Evolutionary conservation across 2,329 filamentous ascomycete genomes (phyloP), one percentile per base, ranked within the genome.

Genomic region (Colletotrichum lentis): DNA sequence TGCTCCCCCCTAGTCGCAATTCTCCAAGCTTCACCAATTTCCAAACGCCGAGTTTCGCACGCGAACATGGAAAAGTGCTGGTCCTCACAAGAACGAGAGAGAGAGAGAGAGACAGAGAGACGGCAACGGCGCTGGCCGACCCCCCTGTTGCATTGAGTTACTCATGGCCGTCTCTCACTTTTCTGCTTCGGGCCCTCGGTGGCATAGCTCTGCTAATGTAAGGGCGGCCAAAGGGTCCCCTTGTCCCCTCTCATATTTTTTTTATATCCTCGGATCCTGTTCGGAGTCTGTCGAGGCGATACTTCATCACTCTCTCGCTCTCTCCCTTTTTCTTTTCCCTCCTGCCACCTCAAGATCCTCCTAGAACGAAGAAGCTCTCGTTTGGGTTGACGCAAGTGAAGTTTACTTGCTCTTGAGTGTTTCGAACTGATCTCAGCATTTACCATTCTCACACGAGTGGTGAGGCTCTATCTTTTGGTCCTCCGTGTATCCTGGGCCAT

Each of bases 21-120:
- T 65, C 56, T 60, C 49, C 62, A 57, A 66, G 66, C 66, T 69
- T 69, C 62, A 66, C 56, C 62, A 69, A 61, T 56, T 69, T 57
- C 66, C 62, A 69, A 69, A 69, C 66, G 62, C 66, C 62, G 66
- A 69, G 66, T 61, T 69, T 69, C 66, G 66, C 66, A 69, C 66
- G 55, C 66, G 24, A 60, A 60, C 65, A 59, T 44, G 31, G 20
- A 24, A 31, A 31, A 31, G 27, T 8, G 8, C 27, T 31, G 27
- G 27, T 37, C 27, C 24, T 5, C 18, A 39, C 27, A 14, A 6
- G 31, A n/a, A 39, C 8, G 27, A 24, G 31, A 53, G 50, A 49
- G 50, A 24, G 3, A 35, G 24, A 57, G 47, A 44, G 50, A 49
- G 50, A 24, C 6, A 35, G 24, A 57, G 47, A 44, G 44, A 16